Conservation (phyloP, 805 yeast genomes). For the Cyberlindnera samutprakarnensis region DNA sequence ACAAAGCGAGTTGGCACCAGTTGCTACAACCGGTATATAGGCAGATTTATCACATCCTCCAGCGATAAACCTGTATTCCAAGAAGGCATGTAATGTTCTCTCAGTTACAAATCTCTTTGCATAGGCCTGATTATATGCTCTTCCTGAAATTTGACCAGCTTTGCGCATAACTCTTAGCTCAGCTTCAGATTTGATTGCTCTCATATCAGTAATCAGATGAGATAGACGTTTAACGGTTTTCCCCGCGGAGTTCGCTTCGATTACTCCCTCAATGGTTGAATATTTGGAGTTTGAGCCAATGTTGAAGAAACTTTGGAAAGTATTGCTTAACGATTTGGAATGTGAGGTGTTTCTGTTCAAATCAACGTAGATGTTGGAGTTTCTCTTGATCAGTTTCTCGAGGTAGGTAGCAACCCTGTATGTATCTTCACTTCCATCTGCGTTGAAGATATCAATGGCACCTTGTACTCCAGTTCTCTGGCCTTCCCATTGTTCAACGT, state of each 20-base stretch:
- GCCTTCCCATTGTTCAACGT: constrained; percentile 93
- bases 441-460: constrained; percentile 77
- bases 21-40: constrained; percentile 93
- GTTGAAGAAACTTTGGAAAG: constrained; percentile 25
- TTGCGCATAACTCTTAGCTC: constrained; percentile 75
- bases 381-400: constrained; percentile 37
- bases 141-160: constrained; percentile 77
- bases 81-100: constrained; percentile 66
- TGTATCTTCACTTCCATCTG: constrained; percentile 61
- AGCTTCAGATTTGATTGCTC: constrained; percentile 67
- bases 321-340: constrained; percentile 8
- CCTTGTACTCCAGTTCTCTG: constrained; percentile 82
- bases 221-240: constrained; percentile 37
- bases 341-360: constrained; percentile 14
- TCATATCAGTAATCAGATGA: constrained; percentile 35
- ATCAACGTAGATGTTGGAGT: constrained; percentile 52
- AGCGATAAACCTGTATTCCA: constrained; percentile 74
- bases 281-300: constrained; percentile 19
- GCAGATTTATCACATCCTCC: constrained; percentile 91
- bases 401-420: constrained; percentile 37
- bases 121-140: constrained; percentile 79
- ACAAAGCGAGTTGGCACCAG: constrained; percentile 82
- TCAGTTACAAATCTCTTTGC: constrained; percentile 63
- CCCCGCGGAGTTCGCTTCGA: constrained; percentile 19
- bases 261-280: constrained; percentile 22